Evolutionary conservation across 371 early-diverging fungal genomes (phyloP).

Genomic region (Catenaria anguillulae): DNA sequence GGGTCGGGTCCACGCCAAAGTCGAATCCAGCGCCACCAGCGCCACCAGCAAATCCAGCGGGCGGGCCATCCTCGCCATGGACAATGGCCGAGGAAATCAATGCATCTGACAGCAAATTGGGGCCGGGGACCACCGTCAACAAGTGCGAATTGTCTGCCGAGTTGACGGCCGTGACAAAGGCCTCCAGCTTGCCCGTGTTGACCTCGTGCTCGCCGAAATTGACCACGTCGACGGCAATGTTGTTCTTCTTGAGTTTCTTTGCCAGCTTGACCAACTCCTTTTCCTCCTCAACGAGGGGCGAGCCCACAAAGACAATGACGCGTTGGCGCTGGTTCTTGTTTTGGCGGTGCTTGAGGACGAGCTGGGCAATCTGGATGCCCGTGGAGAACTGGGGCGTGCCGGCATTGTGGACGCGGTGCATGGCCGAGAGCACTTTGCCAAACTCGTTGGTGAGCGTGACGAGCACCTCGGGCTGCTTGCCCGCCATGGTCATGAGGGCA

Average conservation of each 20-base stretch:
- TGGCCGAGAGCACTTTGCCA: constrained; percentile 74
- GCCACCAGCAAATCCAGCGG: constrained; percentile 26
- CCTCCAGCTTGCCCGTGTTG: constrained; percentile 78
- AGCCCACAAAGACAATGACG: constrained; percentile 87
- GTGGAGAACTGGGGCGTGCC: constrained; percentile 63
- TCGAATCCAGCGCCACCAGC: constrained; percentile 47
- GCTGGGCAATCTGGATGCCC: constrained; percentile 90
- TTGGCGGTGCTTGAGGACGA: constrained; percentile 90
- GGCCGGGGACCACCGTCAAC: constrained; percentile 85
- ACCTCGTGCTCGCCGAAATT: constrained; percentile 91
- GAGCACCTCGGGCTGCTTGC: constrained; percentile 88
- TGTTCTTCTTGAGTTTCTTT: constrained; percentile 94
- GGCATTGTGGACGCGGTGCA: constrained; percentile 61
- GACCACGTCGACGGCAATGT: constrained; percentile 85
- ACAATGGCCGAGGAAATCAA: constrained; percentile 75
- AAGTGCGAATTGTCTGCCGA: constrained; percentile 33
- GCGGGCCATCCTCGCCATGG: constrained; percentile 61
- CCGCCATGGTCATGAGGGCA: constrained; percentile 91
- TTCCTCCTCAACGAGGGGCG: constrained; percentile 56
- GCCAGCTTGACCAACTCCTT: constrained; percentile 58
- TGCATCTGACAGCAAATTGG: constrained; percentile 82
- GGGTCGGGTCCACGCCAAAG: constrained; percentile 87
- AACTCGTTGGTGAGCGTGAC: constrained; percentile 80
- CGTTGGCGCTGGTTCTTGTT: constrained; percentile 90
- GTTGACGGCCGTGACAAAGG: constrained; percentile 66